Base-by-base conservation (phyloP, 352 stramenopile species). In the Plasmopara viticola region DNA sequence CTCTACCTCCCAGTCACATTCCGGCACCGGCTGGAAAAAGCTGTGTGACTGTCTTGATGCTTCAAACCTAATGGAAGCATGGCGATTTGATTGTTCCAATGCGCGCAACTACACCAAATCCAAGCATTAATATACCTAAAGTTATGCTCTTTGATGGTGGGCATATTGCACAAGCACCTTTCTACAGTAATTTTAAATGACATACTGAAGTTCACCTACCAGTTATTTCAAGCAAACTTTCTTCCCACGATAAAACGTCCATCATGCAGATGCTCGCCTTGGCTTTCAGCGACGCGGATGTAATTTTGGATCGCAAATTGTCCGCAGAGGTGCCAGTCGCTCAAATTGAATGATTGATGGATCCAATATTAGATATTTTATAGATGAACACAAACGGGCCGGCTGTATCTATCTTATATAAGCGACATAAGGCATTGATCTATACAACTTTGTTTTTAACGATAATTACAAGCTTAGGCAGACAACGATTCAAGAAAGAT, bases 81-180 rank as follows among this genome's bases (percentile, higher is more conserved):
- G 58, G 51, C 40, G 58, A 1, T 62, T 44, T 31, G 43, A 55
- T 4, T 17, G 62, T 14, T 31, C 47, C 0, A 43, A 66, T 1
- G 6, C 9, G 0, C 35, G 42, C 4, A 48, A 60, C 9, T 66
- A 38, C 17, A 61, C 58, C 0, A 49, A 43, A 8, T 48, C 47
- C 1, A 47, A 10, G 1, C 42, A 47, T 0, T 55, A 51, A 9
- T 54, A 53, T 14, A 51, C 0, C 20, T 60, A 6, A 40, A 60
- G 5, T 65, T 57, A 10, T 65, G 57, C 30, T 57, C 53, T 39
- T 12, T 64, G 2, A 60, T 46, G 12, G 46, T 47, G 0, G 42
- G 54, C 29, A 34, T 64, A 4, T 9, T 60, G 5, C 34, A 60
- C 6, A 17, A 57, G 1, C 46, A 64, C 10, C 28, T 64, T 0